phyloP scores from a whole-genome alignment of 1,284 basidiomycete species.

The Stereum hirsutum region DNA sequence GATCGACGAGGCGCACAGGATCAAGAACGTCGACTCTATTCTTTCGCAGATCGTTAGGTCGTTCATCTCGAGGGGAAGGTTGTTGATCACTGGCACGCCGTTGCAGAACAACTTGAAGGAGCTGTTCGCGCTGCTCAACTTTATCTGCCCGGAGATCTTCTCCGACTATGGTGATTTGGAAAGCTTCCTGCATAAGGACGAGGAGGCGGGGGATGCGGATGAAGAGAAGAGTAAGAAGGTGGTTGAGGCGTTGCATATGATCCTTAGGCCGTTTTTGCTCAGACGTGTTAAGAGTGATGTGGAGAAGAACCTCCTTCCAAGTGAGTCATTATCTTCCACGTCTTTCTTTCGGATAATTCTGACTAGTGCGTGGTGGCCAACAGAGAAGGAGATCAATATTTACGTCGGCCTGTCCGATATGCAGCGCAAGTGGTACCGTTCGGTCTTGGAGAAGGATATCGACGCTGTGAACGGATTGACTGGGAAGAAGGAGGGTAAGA shows the following conservation, averaged over 20 bases:
- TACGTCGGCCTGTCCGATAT: slow-evolving; percentile 97
- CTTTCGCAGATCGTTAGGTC: slow-evolving; percentile 92
- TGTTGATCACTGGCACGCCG: slow-evolving; percentile 96
- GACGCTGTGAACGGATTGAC: slow-evolving; percentile 95
- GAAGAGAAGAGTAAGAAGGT: slow-evolving; percentile 88
- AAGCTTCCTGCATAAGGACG: slow-evolving; percentile 75
- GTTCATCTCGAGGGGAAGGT: slow-evolving; percentile 81
- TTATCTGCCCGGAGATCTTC: slow-evolving; percentile 84
- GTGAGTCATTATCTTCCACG: slow-evolving; percentile 28
- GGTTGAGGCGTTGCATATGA: slow-evolving; percentile 96
- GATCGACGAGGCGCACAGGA: slow-evolving; percentile 98
- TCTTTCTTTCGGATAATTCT: slow-evolving; percentile 1
- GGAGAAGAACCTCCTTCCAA: slow-evolving; percentile 92
- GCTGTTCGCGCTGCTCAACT: slow-evolving; percentile 92
- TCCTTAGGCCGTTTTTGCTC: slow-evolving; percentile 90
- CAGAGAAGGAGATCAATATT: slow-evolving; percentile 98
- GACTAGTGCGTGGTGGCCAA: slow-evolving; percentile 9
- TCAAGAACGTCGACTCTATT: slow-evolving; percentile 98
- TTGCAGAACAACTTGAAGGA: slow-evolving; percentile 98
- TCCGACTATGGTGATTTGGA: slow-evolving; percentile 70
- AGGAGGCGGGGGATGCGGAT: slow-evolving; percentile 65
- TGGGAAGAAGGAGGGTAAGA: slow-evolving; percentile 99
- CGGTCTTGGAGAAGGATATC: slow-evolving; percentile 96
- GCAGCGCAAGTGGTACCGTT: slow-evolving; percentile 98
- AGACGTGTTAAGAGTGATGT: slow-evolving; percentile 96